Conservation (phyloP, 192 early-diverging fungal species). For the Linnemannia zychae region DNA sequence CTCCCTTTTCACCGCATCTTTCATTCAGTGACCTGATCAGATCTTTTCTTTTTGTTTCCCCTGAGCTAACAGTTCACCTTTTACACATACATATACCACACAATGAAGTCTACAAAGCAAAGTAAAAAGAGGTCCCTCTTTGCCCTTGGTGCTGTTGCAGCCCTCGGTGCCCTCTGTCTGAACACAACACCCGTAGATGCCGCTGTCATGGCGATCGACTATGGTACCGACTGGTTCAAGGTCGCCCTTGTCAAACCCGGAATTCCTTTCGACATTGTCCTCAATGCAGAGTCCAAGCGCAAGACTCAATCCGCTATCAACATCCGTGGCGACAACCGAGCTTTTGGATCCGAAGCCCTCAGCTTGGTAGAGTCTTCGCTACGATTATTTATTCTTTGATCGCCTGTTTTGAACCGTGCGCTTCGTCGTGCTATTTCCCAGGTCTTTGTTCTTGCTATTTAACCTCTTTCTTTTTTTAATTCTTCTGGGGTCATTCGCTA, state of each 20-base stretch:
- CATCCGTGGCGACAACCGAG: constrained; percentile 84
- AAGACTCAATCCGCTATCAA: constrained; percentile 91
- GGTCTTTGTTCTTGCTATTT: neutral
- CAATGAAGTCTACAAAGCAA: constrained; percentile 29
- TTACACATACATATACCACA: neutral
- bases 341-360: constrained; percentile 91
- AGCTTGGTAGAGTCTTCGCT: constrained; percentile 70
- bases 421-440: neutral
- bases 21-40: neutral
- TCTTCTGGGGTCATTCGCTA: neutral
- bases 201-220: constrained; percentile 96
- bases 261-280: constrained; percentile 91
- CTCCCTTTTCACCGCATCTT: no score
- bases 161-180: constrained; percentile 51
- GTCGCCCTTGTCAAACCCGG: constrained; percentile 93
- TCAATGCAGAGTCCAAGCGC: constrained; percentile 96
- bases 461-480: neutral
- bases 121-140: constrained; percentile 47
- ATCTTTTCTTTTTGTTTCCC: neutral
- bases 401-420: neutral
- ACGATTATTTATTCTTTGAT: neutral
- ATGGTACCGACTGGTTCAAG: constrained; percentile 98
- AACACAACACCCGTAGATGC: constrained; percentile 58
- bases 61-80: neutral
- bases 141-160: constrained; percentile 46